These are phyloP conservation scores for Urostyla sp. DNA, from an alignment of 73 alveolate species.

Conservation along the genomic window DNA sequence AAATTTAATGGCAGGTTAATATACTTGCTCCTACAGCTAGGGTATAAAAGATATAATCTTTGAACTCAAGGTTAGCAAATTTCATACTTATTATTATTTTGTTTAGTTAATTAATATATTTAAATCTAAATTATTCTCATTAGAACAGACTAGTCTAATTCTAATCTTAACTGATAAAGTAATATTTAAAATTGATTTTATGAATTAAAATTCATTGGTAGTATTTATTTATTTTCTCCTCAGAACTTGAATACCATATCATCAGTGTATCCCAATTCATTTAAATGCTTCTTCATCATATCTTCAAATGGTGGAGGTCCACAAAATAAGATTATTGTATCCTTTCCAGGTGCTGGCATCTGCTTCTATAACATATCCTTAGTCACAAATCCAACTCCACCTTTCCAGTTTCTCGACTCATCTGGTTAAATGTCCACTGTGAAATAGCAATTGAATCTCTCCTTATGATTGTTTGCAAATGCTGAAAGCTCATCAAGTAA, in stretches of 20 bases:
- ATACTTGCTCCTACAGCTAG: slow-evolving; percentile 5
- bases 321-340: slow-evolving; percentile 73
- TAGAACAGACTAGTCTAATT: too few species aligned
- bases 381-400: slow-evolving; percentile 74
- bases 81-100: neutral
- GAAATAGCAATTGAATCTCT: slow-evolving; percentile 68
- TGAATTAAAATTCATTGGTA: too few species aligned
- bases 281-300: slow-evolving; percentile 57
- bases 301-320: slow-evolving; percentile 85
- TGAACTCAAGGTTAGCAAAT: neutral
- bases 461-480: slow-evolving; percentile 53
- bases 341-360: slow-evolving; percentile 69
- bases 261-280: slow-evolving; percentile 71
- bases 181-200: too few species aligned
- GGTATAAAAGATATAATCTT: neutral
- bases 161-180: too few species aligned
- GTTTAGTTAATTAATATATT: too few species aligned
- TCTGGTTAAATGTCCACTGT: slow-evolving; percentile 77
- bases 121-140: too few species aligned
- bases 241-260: slow-evolving; percentile 76
- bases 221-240: neutral
- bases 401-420: slow-evolving; percentile 75
- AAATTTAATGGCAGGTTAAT: neutral
- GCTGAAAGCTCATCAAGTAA: slow-evolving; percentile 78
- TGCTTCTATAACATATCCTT: slow-evolving; percentile 67